phyloP scores from a whole-genome alignment of 2,329 filamentous ascomycete species.

The Berkeleyomyces rouxiae region DNA sequence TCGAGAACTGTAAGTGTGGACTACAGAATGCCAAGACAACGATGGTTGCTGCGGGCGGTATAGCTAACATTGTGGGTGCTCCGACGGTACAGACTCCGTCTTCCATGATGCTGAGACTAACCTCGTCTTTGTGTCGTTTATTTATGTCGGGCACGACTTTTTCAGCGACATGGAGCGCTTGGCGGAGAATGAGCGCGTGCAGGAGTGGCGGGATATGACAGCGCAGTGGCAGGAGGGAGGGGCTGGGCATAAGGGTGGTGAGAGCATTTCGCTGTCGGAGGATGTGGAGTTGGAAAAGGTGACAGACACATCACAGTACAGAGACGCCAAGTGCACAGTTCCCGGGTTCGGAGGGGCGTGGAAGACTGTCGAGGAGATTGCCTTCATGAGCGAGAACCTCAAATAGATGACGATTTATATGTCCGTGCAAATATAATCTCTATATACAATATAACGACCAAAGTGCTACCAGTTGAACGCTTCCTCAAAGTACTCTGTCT shows the following conservation, averaged over 20 bases:
- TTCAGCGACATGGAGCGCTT: constrained; percentile 61
- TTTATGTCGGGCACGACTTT: constrained; percentile 59
- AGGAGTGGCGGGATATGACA: constrained; percentile 69
- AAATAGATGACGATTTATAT: background rate
- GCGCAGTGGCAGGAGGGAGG: constrained; percentile 50
- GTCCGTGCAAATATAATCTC: background rate
- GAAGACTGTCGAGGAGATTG: constrained; percentile 6
- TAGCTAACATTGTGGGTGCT: background rate
- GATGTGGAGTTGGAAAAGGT: background rate
- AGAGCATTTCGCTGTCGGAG: background rate
- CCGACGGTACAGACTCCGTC: constrained; percentile 42
- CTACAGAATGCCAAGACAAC: background rate
- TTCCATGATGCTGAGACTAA: constrained; percentile 46
- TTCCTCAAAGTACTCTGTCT: constrained; percentile 28
- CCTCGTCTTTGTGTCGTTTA: constrained; percentile 60
- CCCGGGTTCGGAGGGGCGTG: constrained; percentile 4
- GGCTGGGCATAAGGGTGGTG: background rate
- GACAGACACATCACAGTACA: background rate
- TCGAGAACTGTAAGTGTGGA: constrained; percentile 45
- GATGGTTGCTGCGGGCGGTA: background rate
- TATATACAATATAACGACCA: background rate
- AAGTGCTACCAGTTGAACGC: constrained; percentile 26
- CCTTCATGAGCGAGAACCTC: background rate
- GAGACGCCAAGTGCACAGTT: background rate
- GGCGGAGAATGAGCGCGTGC: constrained; percentile 53